Percentiles rank a stretch among this genome's conserved stretches.
These are phyloP conservation scores for Fusarium subglutinans DNA, from an alignment of 2,329 filamentous ascomycete genomes.

Conservation along the genomic window DNA sequence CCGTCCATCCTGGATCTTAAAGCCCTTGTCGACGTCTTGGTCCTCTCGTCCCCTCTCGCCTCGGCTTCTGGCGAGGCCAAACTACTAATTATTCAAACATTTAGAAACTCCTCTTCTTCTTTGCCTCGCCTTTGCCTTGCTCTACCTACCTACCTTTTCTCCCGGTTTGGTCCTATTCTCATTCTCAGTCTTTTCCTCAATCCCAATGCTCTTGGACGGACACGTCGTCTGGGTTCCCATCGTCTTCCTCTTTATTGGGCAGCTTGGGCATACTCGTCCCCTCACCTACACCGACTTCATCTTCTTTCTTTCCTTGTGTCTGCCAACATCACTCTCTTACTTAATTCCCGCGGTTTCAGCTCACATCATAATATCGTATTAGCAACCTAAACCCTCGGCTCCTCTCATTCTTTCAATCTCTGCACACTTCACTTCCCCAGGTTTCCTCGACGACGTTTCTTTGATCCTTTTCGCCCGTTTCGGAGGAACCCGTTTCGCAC, in stretches of 20 bases:
- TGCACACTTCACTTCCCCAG: neutral
- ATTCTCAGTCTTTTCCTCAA: neutral
- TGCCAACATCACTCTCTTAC: neutral
- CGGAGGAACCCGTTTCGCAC: conserved; percentile 24
- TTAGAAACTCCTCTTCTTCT: conserved; percentile 27
- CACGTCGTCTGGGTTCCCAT: conserved; percentile 15
- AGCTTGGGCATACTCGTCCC: conserved; percentile 16
- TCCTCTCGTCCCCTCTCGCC: conserved; percentile 11
- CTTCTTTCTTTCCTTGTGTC: conserved; percentile 15
- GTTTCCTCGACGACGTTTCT: conserved; percentile 23
- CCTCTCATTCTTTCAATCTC: conserved; percentile 10
- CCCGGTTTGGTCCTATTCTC: neutral
- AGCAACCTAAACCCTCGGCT: neutral
- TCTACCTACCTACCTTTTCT: neutral
- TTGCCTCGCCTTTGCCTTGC: neutral
- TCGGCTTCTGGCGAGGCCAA: conserved; percentile 19
- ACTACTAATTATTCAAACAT: conserved; percentile 5
- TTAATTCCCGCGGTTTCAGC: neutral
- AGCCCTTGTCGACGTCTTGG: conserved; percentile 36
- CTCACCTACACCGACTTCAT: conserved; percentile 25
- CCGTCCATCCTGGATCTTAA: conserved; percentile 6
- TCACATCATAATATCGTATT: conserved; percentile 4
- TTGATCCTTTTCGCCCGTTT: conserved; percentile 13
- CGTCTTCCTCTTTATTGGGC: conserved; percentile 19
- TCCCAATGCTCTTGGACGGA: conserved; percentile 5